These are phyloP conservation scores for Lactarius sanguifluus DNA, from an alignment of 768 basidiomycete genomes.

Conservation along the genomic window DNA sequence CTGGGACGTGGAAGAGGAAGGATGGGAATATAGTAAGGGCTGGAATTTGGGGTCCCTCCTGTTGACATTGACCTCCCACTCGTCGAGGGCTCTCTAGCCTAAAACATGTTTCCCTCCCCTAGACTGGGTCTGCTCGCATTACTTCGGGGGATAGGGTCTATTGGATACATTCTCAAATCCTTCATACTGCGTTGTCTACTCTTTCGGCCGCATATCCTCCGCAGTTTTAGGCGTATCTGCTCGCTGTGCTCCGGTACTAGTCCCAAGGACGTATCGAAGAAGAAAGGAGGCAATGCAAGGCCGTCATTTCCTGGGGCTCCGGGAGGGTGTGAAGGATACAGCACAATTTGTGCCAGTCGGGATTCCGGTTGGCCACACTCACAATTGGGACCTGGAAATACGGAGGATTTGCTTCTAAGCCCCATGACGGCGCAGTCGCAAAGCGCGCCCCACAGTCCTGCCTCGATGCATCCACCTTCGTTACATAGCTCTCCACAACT, in stretches of 20 bases:
- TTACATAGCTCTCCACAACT: background rate
- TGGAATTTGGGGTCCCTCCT: background rate
- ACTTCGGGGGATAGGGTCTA: background rate
- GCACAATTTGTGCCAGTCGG: constrained; percentile 4
- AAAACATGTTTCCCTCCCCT: constrained; percentile 4
- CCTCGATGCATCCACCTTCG: background rate
- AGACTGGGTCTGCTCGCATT: background rate
- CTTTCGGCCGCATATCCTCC: background rate
- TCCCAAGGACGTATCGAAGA: background rate
- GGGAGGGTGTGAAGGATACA: background rate
- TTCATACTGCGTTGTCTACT: constrained; percentile 11
- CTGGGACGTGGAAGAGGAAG: no score
- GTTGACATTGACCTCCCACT: background rate
- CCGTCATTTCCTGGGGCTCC: background rate
- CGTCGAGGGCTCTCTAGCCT: no score
- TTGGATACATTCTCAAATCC: background rate
- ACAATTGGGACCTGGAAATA: background rate
- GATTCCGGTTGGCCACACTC: background rate
- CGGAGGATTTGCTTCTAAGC: background rate
- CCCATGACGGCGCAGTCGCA: background rate
- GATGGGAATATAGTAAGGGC: background rate
- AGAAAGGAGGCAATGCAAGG: background rate
- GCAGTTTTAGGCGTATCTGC: constrained; percentile 5
- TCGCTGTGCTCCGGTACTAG: background rate
- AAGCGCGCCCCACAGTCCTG: background rate